A percentile compares a stretch with the other conserved stretches of the same genome.
phyloP scores from a whole-genome alignment of 2,329 filamentous ascomycete species.

The Ophiostoma piceae region DNA sequence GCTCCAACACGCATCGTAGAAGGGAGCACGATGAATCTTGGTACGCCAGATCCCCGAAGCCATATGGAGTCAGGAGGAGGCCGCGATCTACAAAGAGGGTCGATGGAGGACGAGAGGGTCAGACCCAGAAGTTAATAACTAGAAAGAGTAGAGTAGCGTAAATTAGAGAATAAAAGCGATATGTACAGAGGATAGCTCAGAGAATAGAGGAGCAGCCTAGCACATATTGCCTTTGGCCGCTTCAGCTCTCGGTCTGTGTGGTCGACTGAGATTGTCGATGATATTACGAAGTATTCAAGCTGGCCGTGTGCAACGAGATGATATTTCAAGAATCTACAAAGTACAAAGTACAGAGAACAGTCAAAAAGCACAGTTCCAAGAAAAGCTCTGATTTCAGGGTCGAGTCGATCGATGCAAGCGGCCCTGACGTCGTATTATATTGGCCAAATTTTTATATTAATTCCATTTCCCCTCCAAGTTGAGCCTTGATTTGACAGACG shows the following conservation, averaged over 20 bases:
- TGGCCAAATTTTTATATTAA: neutral
- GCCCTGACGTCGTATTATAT: neutral
- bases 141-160: too few relatives aligned
- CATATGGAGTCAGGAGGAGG: neutral
- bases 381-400: neutral
- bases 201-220: too few relatives aligned
- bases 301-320: too few relatives aligned
- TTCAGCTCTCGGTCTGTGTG: conserved; percentile 10
- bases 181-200: neutral
- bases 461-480: conserved; percentile 2
- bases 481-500: neutral
- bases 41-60: neutral
- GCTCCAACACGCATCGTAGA: too few relatives aligned
- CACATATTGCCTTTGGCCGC: too few relatives aligned
- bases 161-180: neutral
- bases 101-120: neutral
- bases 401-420: neutral
- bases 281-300: too few relatives aligned
- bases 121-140: neutral
- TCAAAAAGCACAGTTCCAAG: neutral
- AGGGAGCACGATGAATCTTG: neutral
- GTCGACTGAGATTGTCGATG: neutral
- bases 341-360: too few relatives aligned
- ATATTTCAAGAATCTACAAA: too few relatives aligned
- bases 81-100: conserved; percentile 11